Evolutionary conservation across 2,329 filamentous ascomycete genomes (phyloP).

Genomic region (Coleophoma cylindrospora): DNA sequence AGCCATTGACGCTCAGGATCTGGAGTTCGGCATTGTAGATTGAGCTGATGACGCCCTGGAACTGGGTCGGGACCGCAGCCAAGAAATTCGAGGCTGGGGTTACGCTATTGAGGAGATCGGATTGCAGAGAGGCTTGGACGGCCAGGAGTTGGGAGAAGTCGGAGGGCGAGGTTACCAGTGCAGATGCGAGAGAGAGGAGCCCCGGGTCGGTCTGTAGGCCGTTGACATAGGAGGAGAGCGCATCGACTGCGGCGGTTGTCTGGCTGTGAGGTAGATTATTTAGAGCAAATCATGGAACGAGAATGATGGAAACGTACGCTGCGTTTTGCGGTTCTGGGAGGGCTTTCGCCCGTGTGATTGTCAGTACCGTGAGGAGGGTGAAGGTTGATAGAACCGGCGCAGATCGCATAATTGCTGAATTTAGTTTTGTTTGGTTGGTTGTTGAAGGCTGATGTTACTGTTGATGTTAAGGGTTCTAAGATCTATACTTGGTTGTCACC

Average conservation of each 20-base stretch:
- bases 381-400: no score
- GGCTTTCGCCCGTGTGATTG: no score
- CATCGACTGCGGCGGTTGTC: background rate
- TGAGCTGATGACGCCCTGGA: background rate
- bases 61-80: background rate
- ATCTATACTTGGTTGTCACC: no score
- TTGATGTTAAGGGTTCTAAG: no score
- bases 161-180: background rate
- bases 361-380: no score
- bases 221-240: background rate
- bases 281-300: no score
- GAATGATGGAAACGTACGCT: no score
- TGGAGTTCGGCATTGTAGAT: background rate
- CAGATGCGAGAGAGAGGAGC: background rate
- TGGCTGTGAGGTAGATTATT: background rate
- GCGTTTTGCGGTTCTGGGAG: no score
- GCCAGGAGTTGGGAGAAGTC: background rate
- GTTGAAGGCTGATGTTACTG: no score
- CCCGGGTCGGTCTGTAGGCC: background rate
- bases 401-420: no score
- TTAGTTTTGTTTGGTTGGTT: no score
- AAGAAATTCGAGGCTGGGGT: background rate
- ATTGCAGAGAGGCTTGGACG: background rate
- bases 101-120: background rate
- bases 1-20: background rate